phyloP scores from a whole-genome alignment of 176 grass and related monocot genomes.

The Lolium perenne region DNA sequence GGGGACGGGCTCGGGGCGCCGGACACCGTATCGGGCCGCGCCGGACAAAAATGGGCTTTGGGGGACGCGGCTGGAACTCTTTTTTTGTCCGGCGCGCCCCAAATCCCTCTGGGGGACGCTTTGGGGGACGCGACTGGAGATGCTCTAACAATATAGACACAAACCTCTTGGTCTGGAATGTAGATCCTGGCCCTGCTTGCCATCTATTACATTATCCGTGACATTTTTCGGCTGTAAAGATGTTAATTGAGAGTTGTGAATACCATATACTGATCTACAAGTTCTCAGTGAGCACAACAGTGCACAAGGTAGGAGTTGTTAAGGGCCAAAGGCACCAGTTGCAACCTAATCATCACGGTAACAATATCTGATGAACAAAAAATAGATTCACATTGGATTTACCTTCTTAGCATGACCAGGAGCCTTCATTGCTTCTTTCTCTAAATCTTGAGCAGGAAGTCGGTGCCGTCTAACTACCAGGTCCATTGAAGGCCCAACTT shows the following conservation, averaged over 20 bases:
- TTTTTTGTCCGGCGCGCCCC: no score
- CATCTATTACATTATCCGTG: no score
- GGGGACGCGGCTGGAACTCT: no score
- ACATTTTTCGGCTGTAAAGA: conserved; percentile 75
- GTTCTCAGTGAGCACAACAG: background rate
- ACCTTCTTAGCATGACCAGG: no score
- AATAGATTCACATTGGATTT: conserved; percentile 4
- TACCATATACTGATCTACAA: conserved; percentile 7
- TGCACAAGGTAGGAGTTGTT: background rate
- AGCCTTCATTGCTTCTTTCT: conserved; percentile 87
- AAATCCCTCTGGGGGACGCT: no score
- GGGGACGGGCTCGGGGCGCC: no score
- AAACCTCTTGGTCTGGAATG: no score
- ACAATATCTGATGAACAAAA: conserved; percentile 1
- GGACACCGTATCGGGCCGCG: no score
- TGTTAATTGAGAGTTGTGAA: background rate
- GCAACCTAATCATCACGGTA: conserved; percentile 2
- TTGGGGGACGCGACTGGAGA: no score
- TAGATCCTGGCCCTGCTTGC: no score
- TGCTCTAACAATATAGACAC: conserved; percentile 89
- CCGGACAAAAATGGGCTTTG: no score
- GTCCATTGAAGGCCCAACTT: no score
- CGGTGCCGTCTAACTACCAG: conserved; percentile 67
- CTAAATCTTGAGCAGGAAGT: conserved; percentile 61
- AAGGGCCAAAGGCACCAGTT: background rate